Conservation (phyloP, 2,329 filamentous ascomycete species). For the Alternaria solani region DNA sequence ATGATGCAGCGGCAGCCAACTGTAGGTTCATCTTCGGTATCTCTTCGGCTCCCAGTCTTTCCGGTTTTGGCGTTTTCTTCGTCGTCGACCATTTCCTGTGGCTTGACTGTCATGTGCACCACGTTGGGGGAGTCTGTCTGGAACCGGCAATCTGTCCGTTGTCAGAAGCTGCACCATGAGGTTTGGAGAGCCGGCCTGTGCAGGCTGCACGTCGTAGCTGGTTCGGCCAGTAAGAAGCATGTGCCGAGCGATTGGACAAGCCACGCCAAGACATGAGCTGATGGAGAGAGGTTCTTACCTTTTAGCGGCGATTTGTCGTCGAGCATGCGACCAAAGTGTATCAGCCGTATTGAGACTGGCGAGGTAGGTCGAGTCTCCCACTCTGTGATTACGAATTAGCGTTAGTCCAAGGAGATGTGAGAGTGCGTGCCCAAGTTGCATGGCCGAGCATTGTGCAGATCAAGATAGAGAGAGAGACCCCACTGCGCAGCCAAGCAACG, state of each 20-base stretch:
- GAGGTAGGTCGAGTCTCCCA: constrained; percentile 89
- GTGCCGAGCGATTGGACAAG: constrained; percentile 28
- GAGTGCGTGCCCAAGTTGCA: neutral
- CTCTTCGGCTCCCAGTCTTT: constrained; percentile 62
- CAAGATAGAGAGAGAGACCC: neutral
- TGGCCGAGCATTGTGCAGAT: neutral
- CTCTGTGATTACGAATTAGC: constrained; percentile 58
- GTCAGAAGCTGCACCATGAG: constrained; percentile 17
- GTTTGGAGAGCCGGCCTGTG: neutral
- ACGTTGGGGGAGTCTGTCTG: constrained; percentile 79
- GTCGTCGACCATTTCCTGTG: constrained; percentile 82
- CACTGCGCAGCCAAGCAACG: neutral
- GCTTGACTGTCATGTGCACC: constrained; percentile 93
- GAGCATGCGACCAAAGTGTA: constrained; percentile 88
- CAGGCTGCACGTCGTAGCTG: constrained; percentile 9
- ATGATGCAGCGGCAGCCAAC: constrained; percentile 72
- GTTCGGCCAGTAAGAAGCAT: constrained; percentile 17
- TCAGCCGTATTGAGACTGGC: constrained; percentile 87
- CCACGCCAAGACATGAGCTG: constrained; percentile 25
- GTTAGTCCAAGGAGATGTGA: neutral
- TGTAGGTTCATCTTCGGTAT: constrained; percentile 62
- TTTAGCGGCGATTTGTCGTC: constrained; percentile 87
- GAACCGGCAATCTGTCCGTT: constrained; percentile 75
- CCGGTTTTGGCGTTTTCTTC: constrained; percentile 77
- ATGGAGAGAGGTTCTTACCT: constrained; percentile 64